phyloP scores from a whole-genome alignment of 495 filamentous ascomycete species.

The Xylona heveae region DNA sequence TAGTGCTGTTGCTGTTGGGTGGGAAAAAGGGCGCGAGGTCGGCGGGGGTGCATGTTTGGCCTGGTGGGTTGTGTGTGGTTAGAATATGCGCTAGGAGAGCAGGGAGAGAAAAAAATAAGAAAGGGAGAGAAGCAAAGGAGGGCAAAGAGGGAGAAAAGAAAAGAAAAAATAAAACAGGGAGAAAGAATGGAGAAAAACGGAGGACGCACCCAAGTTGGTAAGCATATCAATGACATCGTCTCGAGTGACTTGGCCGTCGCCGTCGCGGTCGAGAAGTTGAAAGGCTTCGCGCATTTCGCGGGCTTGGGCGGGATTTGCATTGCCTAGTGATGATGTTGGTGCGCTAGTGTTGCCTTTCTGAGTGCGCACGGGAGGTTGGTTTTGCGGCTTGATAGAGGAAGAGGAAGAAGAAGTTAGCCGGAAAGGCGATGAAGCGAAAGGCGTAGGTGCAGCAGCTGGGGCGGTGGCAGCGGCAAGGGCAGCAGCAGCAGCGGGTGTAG shows the following conservation, averaged over 20 bases:
- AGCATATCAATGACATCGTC: slow-evolving; percentile 69
- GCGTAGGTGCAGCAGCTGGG: too few species aligned
- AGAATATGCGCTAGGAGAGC: slow-evolving; percentile 20
- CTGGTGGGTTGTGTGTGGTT: too few species aligned
- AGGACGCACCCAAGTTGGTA: slow-evolving; percentile 39
- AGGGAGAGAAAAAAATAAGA: slow-evolving; percentile 1
- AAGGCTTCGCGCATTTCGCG: slow-evolving; percentile 67
- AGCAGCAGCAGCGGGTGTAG: too few species aligned
- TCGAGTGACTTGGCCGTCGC: slow-evolving; percentile 50
- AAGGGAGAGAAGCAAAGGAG: background rate
- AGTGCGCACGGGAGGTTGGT: too few species aligned
- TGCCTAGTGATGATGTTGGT: too few species aligned
- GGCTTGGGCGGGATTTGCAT: slow-evolving; percentile 43
- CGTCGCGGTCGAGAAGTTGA: slow-evolving; percentile 65
- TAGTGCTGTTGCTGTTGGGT: slow-evolving; percentile 33
- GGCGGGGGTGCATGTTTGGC: slow-evolving; percentile 30
- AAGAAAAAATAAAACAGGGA: background rate
- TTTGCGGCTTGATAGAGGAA: too few species aligned
- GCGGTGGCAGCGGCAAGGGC: too few species aligned
- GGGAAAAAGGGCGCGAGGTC: slow-evolving; percentile 61
- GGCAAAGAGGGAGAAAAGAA: slow-evolving; percentile 1
- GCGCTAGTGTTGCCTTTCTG: too few species aligned
- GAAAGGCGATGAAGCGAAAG: too few species aligned
- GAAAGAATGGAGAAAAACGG: slow-evolving; percentile 1
- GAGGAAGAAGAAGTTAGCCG: too few species aligned